Base-by-base conservation (phyloP, 1,284 basidiomycete species). In the Tetrapyrgos nigripes region DNA sequence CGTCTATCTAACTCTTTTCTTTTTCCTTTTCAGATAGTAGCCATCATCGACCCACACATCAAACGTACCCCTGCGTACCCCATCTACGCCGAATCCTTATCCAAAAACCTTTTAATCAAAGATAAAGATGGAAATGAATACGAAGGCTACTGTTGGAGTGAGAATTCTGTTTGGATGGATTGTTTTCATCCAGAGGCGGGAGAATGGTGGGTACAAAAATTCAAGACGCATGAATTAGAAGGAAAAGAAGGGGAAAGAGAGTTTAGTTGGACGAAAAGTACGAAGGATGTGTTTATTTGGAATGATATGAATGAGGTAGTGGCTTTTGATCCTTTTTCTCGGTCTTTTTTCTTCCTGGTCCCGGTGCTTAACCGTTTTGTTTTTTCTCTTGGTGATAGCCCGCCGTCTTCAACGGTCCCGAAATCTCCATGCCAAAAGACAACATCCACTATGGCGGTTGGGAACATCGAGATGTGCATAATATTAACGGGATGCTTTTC, bases 121-220 rank as follows among this genome's bases (percentile, higher is more conserved):
- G 85, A 88, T 31, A 83, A 87, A 40, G 83, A 83, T 28, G 92
- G 94, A 56, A 84, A 82, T 48, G 94, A 98, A 74, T 97, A 93
- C 69, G 96, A 98, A 70, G 97, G 97, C 26, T 98, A 95, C 95
- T 99, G 97, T 78, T 99, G 97, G 97, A 88, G 92, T 40, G 97
- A 97, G 28, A 93, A 89, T 69, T 93, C 90, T 55, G 92, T 94
- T 11, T 99, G 96, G 96, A 89, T 96, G 53, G 97, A 99, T 74
- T 97, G 94, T 77, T 97, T 99, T 85, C 91, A 98, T 71, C 96
- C 96, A 11, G 82, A 77, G 44, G 86, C 86, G 57, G 97, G 94
- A 94, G 83, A 88, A 31, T 97, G 96, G 92, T 99, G 96, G 96
- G 89, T 83, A 60, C 78, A 80, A 11, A 81, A 96, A 61, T 97